Conservation (phyloP, 768 basidiomycete species). For the Naganishia vaughanmartiniae region DNA sequence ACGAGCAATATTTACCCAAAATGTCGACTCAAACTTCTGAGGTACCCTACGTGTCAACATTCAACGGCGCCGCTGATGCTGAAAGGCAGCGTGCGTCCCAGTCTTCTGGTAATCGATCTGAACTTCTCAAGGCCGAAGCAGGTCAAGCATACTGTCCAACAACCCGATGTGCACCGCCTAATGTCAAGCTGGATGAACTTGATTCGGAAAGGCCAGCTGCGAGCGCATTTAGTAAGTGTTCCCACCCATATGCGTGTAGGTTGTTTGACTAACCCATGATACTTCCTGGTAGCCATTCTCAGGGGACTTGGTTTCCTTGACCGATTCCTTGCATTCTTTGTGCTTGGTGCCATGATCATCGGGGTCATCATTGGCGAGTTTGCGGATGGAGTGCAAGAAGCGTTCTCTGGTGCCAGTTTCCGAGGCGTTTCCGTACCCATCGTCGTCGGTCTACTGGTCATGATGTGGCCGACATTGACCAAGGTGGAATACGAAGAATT, state of each 20-base stretch:
- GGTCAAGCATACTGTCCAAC: background rate
- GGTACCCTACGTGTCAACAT: background rate
- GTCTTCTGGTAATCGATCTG: conserved; percentile 14
- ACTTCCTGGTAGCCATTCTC: conserved; percentile 31
- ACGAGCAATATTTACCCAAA: background rate
- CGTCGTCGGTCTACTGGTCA: conserved; percentile 73
- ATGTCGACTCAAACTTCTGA: background rate
- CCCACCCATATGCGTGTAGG: background rate
- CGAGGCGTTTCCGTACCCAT: conserved; percentile 79
- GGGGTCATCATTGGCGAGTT: conserved; percentile 67
- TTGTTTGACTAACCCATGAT: background rate
- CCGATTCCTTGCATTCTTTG: conserved; percentile 63
- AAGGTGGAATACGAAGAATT: conserved; percentile 72
- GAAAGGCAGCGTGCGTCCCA: conserved; percentile 7
- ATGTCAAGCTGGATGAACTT: conserved; percentile 1
- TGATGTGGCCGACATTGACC: conserved; percentile 76
- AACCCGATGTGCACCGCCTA: conserved; percentile 2
- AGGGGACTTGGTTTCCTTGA: conserved; percentile 58
- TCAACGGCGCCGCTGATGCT: background rate
- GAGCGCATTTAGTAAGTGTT: conserved; percentile 16
- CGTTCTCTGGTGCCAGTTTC: conserved; percentile 65
- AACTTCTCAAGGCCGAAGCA: conserved; percentile 12
- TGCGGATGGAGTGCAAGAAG: conserved; percentile 61
- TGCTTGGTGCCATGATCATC: conserved; percentile 70
- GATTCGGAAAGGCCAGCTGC: conserved; percentile 10